Conservation (phyloP, 805 yeast genomes). For the Teunomyces funiuensis region DNA sequence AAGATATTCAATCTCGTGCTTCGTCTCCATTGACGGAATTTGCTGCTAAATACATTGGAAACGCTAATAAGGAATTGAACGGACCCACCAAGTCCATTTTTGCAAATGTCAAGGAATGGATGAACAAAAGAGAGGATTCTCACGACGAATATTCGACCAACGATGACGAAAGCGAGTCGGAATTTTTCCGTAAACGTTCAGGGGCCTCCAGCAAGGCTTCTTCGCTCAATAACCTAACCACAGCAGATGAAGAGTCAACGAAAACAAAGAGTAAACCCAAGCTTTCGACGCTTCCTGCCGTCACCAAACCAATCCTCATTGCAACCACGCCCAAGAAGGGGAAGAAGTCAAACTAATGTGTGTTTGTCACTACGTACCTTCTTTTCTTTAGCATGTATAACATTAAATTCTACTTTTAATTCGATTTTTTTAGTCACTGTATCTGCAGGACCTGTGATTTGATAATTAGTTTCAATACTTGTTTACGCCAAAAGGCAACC, state of each 20-base stretch:
- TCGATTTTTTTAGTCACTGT: no score
- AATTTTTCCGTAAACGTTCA: constrained; percentile 1
- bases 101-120: constrained; percentile 45
- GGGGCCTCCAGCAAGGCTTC: not conserved
- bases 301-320: constrained; percentile 3
- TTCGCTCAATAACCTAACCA: constrained; percentile 1
- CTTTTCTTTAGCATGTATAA: not conserved
- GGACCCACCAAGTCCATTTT: constrained; percentile 29
- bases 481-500: no score
- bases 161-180: constrained; percentile 16
- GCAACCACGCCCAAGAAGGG: constrained; percentile 1
- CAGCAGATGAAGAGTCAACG: not conserved
- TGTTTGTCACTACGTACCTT: not conserved
- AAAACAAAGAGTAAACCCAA: not conserved
- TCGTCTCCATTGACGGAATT: constrained; percentile 65
- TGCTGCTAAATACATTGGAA: constrained; percentile 63
- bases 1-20: constrained; percentile 26
- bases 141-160: constrained; percentile 30
- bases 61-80: constrained; percentile 43
- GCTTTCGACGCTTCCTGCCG: not conserved
- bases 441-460: not conserved
- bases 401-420: not conserved
- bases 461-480: no score
- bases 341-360: not conserved
- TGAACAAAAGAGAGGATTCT: constrained; percentile 30